Base-by-base conservation (phyloP, 495 filamentous ascomycete genomes). In the Penicillium egyptiacum region DNA sequence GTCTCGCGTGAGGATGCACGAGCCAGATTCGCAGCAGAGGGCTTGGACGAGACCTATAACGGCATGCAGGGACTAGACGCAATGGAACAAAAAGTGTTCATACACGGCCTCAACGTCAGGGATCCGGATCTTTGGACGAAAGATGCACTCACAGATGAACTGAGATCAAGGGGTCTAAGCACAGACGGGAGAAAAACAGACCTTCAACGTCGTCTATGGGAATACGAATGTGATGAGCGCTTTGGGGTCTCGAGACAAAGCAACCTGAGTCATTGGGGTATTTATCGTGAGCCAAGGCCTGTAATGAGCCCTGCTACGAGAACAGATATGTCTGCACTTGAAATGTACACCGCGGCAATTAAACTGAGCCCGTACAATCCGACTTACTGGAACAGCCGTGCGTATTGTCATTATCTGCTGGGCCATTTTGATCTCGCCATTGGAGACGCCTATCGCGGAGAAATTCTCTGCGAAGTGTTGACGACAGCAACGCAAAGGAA, bases 391-490 rank as follows among this genome's bases (percentile, higher is more conserved):
- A 66, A 91, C 47, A 76, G 83, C 53, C 81, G 90, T 17, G 86
- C 89, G n/a, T 76, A 82, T 30, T 81, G 83, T 17, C 84, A 93
- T 68, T 77, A 85, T 40, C 71, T 83, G 45, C 83, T 91, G 20
- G 87, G 79, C 26, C 92, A 89, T 66, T 92, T 88, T 10, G 92
- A 96, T 62, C 79, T 96, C 12, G 89, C 89, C 9, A 83, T 86
- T 33, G 89, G 89, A 25, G 92, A 94, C 67, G 88, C 88, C 12
- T 94, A 96, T 69, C 85, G 88, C 52, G 89, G 89, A 7, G 79
- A 92, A 4, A 78, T 95, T 28, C 79, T 96, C 4, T 70, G 65
- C 33, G 67, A 75, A 22, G 59, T 70, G 6, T 47, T 75, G 39
- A 53, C 39, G n/a, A 42, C 9, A 23, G 47, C 19, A 59, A 69